These are phyloP conservation scores for Favolaschia claudopus DNA, from an alignment of 768 basidiomycete genomes.

Conservation along the genomic window DNA sequence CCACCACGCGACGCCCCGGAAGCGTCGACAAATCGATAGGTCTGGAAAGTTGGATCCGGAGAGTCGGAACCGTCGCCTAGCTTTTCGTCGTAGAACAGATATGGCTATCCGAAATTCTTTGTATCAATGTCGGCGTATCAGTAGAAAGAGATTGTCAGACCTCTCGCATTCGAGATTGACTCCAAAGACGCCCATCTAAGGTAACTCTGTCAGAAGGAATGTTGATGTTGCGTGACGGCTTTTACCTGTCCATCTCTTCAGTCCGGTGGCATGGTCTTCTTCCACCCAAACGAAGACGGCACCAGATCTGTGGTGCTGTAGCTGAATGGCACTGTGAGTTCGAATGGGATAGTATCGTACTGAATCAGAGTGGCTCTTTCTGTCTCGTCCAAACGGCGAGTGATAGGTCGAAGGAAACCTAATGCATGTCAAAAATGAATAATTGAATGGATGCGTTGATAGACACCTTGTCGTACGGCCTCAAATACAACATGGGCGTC, in stretches of 20 bases:
- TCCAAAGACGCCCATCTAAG: constrained; percentile 71
- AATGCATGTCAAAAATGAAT: not conserved
- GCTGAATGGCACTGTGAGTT: too few species aligned
- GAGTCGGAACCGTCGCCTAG: constrained; percentile 49
- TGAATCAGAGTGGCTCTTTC: constrained; percentile 62
- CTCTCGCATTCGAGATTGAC: constrained; percentile 72
- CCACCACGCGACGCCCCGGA: constrained; percentile 57
- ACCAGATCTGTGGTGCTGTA: too few species aligned
- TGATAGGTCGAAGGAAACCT: constrained; percentile 54
- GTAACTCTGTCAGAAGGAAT: constrained; percentile 2
- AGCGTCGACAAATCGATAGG: constrained; percentile 67
- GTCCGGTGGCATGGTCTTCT: constrained; percentile 67
- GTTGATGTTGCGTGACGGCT: not conserved
- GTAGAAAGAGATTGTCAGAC: constrained; percentile 34
- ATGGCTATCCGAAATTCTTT: constrained; percentile 51
- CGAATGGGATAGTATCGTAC: too few species aligned
- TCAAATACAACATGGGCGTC: constrained; percentile 74
- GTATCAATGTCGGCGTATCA: constrained; percentile 6
- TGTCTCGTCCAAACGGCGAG: constrained; percentile 66
- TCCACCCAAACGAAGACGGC: constrained; percentile 78
- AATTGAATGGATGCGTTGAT: not conserved
- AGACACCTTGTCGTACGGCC: constrained; percentile 62
- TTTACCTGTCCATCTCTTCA: constrained; percentile 71
- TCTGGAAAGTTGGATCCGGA: constrained; percentile 48
- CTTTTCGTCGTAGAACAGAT: constrained; percentile 75